These are phyloP conservation scores for Metroxylon sagu DNA, from an alignment of 176 grass and related monocot species.

Conservation along the genomic window DNA sequence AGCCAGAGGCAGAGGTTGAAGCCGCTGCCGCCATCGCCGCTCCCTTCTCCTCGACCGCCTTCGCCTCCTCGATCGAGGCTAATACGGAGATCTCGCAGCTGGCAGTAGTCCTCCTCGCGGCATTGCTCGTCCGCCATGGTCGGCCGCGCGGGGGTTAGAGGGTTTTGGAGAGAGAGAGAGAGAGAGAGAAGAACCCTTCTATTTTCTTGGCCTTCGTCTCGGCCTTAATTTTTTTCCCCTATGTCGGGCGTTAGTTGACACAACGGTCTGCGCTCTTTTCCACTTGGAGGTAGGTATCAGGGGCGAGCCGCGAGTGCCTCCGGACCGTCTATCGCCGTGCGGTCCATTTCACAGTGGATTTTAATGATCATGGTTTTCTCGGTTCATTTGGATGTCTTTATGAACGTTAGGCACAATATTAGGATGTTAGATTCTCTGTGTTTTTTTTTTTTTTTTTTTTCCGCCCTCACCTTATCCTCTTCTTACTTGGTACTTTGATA, in stretches of 20 bases:
- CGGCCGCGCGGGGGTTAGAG: not conserved
- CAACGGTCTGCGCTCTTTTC: conserved; percentile 9
- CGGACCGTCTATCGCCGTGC: not conserved
- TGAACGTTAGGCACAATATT: no score
- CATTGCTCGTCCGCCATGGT: conserved; percentile 13
- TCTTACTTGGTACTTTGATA: no score
- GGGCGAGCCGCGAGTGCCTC: not conserved
- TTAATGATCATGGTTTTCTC: no score
- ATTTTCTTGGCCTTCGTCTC: not conserved
- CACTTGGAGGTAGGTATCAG: not conserved
- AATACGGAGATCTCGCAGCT: conserved; percentile 29
- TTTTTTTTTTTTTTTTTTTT: no score
- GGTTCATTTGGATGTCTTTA: no score
- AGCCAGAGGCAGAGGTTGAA: conserved; percentile 79
- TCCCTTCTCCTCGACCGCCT: not conserved
- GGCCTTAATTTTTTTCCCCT: not conserved
- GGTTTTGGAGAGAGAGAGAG: not conserved
- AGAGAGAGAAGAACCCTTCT: not conserved
- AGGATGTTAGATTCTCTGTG: no score
- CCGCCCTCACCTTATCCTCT: no score
- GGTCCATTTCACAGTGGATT: no score
- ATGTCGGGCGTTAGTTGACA: conserved; percentile 1
- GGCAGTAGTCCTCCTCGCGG: conserved; percentile 18
- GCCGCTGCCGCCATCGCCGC: conserved; percentile 12
- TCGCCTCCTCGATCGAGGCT: conserved; percentile 13